Evolutionary conservation across 768 basidiomycete species (phyloP), one percentile per base, ranked within the genome.

Genomic region (Wakefieldia striispora): DNA sequence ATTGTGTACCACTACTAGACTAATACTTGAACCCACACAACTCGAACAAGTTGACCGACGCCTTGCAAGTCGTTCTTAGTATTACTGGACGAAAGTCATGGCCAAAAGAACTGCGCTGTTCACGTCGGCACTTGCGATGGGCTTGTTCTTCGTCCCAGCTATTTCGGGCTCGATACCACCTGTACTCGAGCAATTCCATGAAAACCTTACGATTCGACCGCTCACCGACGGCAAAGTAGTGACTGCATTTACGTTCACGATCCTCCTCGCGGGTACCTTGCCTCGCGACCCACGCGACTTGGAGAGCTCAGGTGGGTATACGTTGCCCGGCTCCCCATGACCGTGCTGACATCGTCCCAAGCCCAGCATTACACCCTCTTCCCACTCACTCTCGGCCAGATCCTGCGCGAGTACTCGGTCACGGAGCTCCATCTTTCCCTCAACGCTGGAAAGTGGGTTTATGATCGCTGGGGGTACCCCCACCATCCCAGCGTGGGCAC

Each of bases 391-490:
- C 75, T 98, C 16, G 88, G 94, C 4, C 88, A 95, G 61, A 86
- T 97, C 33, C 74, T 97, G 17, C 83, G 86, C 48, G 81, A 88
- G 66, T 89, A 95, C 65, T 83, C 86, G 1, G 82, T 95, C 20
- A 84, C 91, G 0, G 91, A 95, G 56, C 75, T 98, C 19, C 91
- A 95, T 60, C 80, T 98, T 7, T 85, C 87, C 10, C 76, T 98
- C 34, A 95, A 95, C 47, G 85, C 94, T 12, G 95, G 95, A 17
- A 87, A 84, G 58, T 97, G 95, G 95, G 79, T 89, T 63, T 92
- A 92, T 55, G 79, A 82, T 37, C 71, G 78, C 21, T 95, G 92
- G 88, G 91, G 89, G 1, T 80, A 84, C 55, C 91, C 94, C 0
- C 77, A 83, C 24, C 86, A 88, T 54, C 70, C 77, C 5, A 83